These are phyloP conservation scores for Monosporascus sp. DNA, from an alignment of 2,329 filamentous ascomycete species.

Conservation along the genomic window DNA sequence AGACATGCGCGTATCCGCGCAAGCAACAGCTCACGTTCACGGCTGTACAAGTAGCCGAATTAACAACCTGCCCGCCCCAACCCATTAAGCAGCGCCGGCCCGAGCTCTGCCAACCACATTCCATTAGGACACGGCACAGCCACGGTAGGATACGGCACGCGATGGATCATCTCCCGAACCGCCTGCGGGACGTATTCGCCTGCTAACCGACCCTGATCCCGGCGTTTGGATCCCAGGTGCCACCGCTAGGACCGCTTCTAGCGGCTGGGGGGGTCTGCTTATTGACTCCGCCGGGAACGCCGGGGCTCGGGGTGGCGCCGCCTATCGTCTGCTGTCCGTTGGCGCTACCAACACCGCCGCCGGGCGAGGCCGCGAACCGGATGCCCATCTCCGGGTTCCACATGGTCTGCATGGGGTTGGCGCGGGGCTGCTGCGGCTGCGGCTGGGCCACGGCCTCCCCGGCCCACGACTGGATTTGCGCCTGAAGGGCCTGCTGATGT, in stretches of 20 bases:
- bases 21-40: neutral
- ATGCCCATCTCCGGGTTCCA: slow-evolving; percentile 83
- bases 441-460: slow-evolving; percentile 45
- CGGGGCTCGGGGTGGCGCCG: neutral
- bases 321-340: slow-evolving; percentile 1
- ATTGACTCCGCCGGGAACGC: slow-evolving; percentile 10
- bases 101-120: neutral
- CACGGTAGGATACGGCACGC: neutral
- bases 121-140: neutral
- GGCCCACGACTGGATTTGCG: slow-evolving; percentile 53
- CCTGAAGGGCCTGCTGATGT: slow-evolving; percentile 20
- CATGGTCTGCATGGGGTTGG: slow-evolving; percentile 43
- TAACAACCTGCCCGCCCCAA: neutral
- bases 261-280: slow-evolving; percentile 8
- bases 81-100: neutral
- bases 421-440: slow-evolving; percentile 32
- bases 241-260: slow-evolving; percentile 20
- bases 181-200: slow-evolving; percentile 30
- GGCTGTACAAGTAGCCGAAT: neutral
- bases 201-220: slow-evolving; percentile 41
- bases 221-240: slow-evolving; percentile 54
- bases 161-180: neutral
- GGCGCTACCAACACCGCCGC: slow-evolving; percentile 2
- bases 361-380: slow-evolving; percentile 55
- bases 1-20: no score